Evolutionary conservation across 768 basidiomycete genomes (phyloP), one percentile per base, ranked within the genome.

Genomic region (Phanerodontia chrysosporium): DNA sequence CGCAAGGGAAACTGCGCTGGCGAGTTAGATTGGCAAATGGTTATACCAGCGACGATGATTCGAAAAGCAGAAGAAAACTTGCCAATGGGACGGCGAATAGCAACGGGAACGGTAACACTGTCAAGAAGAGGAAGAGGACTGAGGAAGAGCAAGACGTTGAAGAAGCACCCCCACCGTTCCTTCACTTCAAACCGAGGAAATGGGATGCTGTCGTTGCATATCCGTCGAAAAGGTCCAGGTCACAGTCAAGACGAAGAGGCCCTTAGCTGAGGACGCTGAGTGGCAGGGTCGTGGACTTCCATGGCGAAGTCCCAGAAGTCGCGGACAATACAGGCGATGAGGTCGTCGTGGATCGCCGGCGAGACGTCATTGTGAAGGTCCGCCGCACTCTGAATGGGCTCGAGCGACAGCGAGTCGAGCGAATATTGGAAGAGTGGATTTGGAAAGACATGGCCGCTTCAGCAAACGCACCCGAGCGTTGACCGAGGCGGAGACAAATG

Each of bases 1-100:
- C 55, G 92, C 92, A 18, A 77, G 92, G 62, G 95, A n/a, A 97
- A 69, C 73, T 97, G 45, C 78, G 89, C 45, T 97, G 95, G 95
- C 81, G 95, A 51, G 79, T 87, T 28, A 81, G 82, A 57, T 72
- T 83, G 45, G 83, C 83, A 4, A 73, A 77, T 6, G 88, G 89
- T 28, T 75, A 82, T 59, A 69, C 75, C 16, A 90, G 88, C 65
- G 89, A 90, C 53, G 88, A 87, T 55, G 90, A 92, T 56, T 75
- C 73, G n/a, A 60, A 67, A 5, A 66, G 68, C 25, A 57, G 61
- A 21, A 66, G 70, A 2, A 58, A 75, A 76, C 1, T 65, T 67
- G 35, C 73, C 8, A 69, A 52, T 28, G 66, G 60, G 9, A 56
- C 56, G n/a, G 22, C 62, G 21, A 66, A 67, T 18, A 64, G 71